These are phyloP conservation scores for Chamaecrista fasciculata DNA, from an alignment of 306 rosid species.

Conservation along the genomic window DNA sequence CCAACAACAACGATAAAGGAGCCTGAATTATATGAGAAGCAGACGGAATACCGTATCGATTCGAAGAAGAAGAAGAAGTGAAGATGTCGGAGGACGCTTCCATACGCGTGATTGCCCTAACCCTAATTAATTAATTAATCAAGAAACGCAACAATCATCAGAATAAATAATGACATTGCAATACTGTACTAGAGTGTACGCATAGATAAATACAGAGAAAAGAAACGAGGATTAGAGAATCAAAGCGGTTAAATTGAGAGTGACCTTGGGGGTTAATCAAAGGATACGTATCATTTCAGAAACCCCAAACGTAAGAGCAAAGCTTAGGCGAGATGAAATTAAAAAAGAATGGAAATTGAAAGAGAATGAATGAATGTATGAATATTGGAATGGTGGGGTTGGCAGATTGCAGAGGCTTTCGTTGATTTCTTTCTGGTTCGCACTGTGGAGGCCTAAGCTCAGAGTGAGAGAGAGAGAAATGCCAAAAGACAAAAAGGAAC, in stretches of 20 bases:
- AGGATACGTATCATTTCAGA: neutral
- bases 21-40: slow-evolving; percentile 72
- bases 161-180: neutral
- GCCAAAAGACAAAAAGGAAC: too few relatives aligned
- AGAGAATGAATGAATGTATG: too few relatives aligned
- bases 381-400: too few relatives aligned
- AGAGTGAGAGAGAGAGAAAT: too few relatives aligned
- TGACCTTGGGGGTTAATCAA: neutral
- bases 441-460: too few relatives aligned
- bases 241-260: neutral
- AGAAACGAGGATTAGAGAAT: neutral
- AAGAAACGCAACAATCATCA: slow-evolving; percentile 2
- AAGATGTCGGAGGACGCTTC: slow-evolving; percentile 59
- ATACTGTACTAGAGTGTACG: neutral
- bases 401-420: too few relatives aligned
- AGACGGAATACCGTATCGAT: slow-evolving; percentile 55
- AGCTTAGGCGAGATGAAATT: too few relatives aligned
- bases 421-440: too few relatives aligned
- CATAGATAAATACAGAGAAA: neutral
- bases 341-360: too few relatives aligned
- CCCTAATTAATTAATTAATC: too few relatives aligned
- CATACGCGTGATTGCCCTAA: slow-evolving; percentile 56
- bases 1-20: slow-evolving; percentile 70
- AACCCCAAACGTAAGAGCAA: neutral
- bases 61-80: slow-evolving; percentile 51